Evolutionary conservation across 2,329 filamentous ascomycete genomes (phyloP).

Genomic region (Lizonia empirigonia): DNA sequence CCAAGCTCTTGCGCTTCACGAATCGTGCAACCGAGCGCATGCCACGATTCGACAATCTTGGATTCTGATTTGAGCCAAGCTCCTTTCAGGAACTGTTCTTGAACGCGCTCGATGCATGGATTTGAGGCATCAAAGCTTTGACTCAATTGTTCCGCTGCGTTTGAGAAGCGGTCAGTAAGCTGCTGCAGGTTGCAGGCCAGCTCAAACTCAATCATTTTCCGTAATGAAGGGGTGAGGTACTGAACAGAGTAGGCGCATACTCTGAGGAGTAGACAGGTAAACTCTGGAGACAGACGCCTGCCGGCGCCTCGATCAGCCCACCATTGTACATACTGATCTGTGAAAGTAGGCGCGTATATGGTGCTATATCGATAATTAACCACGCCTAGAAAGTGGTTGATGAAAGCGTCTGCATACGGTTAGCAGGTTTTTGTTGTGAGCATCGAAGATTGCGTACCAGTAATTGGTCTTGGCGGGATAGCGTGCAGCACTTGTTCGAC

Average conservation of each 20-base stretch:
- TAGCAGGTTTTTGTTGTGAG: background rate
- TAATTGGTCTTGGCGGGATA: constrained; percentile 43
- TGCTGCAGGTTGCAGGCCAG: constrained; percentile 48
- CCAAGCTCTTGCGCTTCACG: constrained; percentile 58
- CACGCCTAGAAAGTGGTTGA: constrained; percentile 54
- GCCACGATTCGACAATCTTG: constrained; percentile 57
- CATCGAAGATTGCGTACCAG: constrained; percentile 22
- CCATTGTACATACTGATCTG: constrained; percentile 54
- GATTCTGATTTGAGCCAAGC: constrained; percentile 57
- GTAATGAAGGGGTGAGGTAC: constrained; percentile 48
- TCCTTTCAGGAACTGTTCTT: constrained; percentile 57
- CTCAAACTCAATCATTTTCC: constrained; percentile 53
- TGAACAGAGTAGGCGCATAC: constrained; percentile 55
- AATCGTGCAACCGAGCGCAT: constrained; percentile 52
- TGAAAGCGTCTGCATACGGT: constrained; percentile 49
- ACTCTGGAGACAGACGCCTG: constrained; percentile 48
- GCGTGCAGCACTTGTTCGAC: constrained; percentile 43
- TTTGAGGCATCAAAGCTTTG: constrained; percentile 51
- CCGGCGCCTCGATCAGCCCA: constrained; percentile 49
- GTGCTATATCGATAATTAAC: constrained; percentile 56
- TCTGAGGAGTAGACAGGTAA: constrained; percentile 56
- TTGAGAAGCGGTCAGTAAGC: constrained; percentile 51
- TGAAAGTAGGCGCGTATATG: constrained; percentile 55
- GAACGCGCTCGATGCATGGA: constrained; percentile 54
- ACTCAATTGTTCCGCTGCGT: constrained; percentile 53